Evolutionary conservation across 495 filamentous ascomycete species (phyloP).

Genomic region (Symbiotaphrina buchneri): DNA sequence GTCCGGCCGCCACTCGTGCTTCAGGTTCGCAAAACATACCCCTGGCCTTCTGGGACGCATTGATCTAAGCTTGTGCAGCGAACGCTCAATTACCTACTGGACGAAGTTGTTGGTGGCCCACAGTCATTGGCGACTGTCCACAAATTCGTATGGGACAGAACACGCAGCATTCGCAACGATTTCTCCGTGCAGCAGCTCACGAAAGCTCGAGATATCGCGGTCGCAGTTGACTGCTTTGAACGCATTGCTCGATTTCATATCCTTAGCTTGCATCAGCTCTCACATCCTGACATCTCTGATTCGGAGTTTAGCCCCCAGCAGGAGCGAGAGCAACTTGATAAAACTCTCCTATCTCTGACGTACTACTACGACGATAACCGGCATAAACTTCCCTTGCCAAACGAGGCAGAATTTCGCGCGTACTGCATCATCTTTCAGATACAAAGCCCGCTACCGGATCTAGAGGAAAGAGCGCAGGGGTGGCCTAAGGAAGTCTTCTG

Average conservation of each 20-base stretch:
- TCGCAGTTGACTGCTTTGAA: slow-evolving; percentile 63
- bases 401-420: slow-evolving; percentile 78
- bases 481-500: slow-evolving; percentile 37
- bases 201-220: slow-evolving; percentile 34
- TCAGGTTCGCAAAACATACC: slow-evolving; percentile 13
- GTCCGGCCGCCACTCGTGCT: slow-evolving; percentile 62
- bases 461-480: slow-evolving; percentile 50
- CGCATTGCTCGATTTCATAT: slow-evolving; percentile 84
- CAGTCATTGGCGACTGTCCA: slow-evolving; percentile 46
- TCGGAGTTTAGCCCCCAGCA: slow-evolving; percentile 71
- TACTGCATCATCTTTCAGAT: slow-evolving; percentile 77
- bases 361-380: slow-evolving; percentile 64
- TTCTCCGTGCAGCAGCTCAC: slow-evolving; percentile 74
- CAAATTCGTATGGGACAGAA: slow-evolving; percentile 86
- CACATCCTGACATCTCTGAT: slow-evolving; percentile 28
- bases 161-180: slow-evolving; percentile 77
- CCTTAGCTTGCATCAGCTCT: slow-evolving; percentile 64
- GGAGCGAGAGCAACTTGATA: slow-evolving; percentile 80
- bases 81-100: slow-evolving; percentile 66
- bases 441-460: slow-evolving; percentile 40
- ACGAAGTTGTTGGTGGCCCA: slow-evolving; percentile 41
- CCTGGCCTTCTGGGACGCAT: neutral
- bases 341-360: slow-evolving; percentile 67
- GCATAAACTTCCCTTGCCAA: slow-evolving; percentile 30
- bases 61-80: slow-evolving; percentile 11